phyloP scores from a whole-genome alignment of 225 moss, liverwort and hornwort species.

The Lunularia cruciata region DNA sequence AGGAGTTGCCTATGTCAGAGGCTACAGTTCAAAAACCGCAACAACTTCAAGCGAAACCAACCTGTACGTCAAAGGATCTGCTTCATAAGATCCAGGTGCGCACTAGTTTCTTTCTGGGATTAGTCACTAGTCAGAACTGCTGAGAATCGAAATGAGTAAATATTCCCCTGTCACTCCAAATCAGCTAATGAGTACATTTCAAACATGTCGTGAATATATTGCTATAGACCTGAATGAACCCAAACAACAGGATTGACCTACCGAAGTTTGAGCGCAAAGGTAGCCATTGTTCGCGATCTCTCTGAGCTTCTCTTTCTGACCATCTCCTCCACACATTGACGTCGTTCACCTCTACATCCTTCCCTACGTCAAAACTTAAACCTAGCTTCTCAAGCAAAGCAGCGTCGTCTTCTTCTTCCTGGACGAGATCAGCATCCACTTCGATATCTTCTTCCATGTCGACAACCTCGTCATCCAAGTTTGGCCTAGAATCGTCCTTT shows the following conservation, averaged over 20 bases:
- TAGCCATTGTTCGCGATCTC: constrained; percentile 80
- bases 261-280: constrained; percentile 57
- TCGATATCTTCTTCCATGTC: constrained; percentile 40
- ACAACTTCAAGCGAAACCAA: no score
- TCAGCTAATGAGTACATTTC: no score
- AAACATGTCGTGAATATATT: not conserved
- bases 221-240: no score
- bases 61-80: no score
- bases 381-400: constrained; percentile 84
- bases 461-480: constrained; percentile 34
- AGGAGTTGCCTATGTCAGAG: constrained; percentile 5
- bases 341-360: constrained; percentile 78
- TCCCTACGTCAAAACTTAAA: constrained; percentile 65
- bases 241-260: constrained; percentile 16
- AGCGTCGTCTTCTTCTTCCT: constrained; percentile 70
- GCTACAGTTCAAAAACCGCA: not conserved
- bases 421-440: constrained; percentile 50
- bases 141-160: no score
- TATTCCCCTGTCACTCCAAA: no score
- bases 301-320: constrained; percentile 74
- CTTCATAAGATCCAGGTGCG: no score
- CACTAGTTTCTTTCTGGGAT: not conserved
- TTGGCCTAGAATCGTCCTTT: constrained; percentile 24
- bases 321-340: constrained; percentile 76
- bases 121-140: no score